Evolutionary conservation across 1,284 basidiomycete genomes (phyloP).

Genomic region (Quambalaria eucalypti): DNA sequence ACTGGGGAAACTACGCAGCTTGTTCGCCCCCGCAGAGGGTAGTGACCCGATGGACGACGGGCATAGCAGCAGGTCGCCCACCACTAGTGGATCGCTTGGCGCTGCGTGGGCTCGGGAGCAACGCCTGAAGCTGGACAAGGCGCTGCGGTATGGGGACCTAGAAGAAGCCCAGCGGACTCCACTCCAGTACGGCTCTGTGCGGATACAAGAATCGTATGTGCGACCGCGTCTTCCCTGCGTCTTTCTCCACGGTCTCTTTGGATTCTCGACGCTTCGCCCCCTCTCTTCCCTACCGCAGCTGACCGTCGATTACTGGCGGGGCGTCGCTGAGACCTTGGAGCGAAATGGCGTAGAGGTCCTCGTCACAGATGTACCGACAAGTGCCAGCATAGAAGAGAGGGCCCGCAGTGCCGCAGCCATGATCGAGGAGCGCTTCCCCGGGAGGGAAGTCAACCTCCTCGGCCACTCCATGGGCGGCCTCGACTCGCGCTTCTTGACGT

Average conservation of each 20-base stretch:
- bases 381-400: constrained; percentile 57
- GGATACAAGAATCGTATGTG: constrained; percentile 6
- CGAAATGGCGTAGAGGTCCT: constrained; percentile 80
- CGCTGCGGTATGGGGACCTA: neutral
- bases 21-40: neutral
- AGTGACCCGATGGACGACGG: neutral
- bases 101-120: neutral
- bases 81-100: too few relatives aligned
- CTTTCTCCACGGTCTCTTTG: constrained; percentile 15
- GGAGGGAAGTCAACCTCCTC: constrained; percentile 71
- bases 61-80: too few relatives aligned
- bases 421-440: constrained; percentile 66
- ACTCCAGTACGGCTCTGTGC: neutral
- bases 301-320: constrained; percentile 86
- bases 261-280: constrained; percentile 23
- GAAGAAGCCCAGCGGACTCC: neutral
- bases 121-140: neutral
- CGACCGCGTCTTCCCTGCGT: constrained; percentile 11
- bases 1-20: neutral
- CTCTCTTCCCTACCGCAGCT: constrained; percentile 61
- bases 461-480: constrained; percentile 94
- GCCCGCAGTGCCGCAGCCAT: constrained; percentile 66
- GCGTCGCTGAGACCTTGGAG: constrained; percentile 80
- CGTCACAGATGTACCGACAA: constrained; percentile 78
- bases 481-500: constrained; percentile 73